phyloP scores from a whole-genome alignment of 768 basidiomycete genomes.

The Fistulinella prunicolor region DNA sequence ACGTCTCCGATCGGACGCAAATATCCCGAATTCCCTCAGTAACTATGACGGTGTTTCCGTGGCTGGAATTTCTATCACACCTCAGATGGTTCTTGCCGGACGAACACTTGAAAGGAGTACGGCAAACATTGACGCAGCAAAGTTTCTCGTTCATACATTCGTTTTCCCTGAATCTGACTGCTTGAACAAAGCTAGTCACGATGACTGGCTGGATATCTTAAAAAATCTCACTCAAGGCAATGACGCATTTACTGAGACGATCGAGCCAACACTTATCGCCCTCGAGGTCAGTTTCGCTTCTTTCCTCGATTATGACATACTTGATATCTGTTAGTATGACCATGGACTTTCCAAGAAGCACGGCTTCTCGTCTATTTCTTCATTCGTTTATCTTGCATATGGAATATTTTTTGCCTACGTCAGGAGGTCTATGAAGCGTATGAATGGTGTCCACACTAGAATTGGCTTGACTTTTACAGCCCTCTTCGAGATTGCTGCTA shows the following conservation, averaged over 20 bases:
- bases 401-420: constrained; percentile 73
- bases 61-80: constrained; percentile 63
- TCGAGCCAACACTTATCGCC: constrained; percentile 44
- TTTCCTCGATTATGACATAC: background rate
- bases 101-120: constrained; percentile 51
- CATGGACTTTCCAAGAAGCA: constrained; percentile 44
- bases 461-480: constrained; percentile 92
- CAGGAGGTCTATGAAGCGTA: constrained; percentile 67
- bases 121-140: constrained; percentile 59
- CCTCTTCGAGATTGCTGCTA: constrained; percentile 85
- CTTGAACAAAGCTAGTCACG: constrained; percentile 56
- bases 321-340: constrained; percentile 45
- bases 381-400: constrained; percentile 76
- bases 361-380: constrained; percentile 59
- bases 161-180: constrained; percentile 79
- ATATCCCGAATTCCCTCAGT: constrained; percentile 60
- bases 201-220: constrained; percentile 60
- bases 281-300: constrained; percentile 38
- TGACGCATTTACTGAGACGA: constrained; percentile 38
- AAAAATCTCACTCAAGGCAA: constrained; percentile 37
- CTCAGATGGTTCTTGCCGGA: constrained; percentile 76
- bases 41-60: constrained; percentile 50
- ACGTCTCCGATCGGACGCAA: constrained; percentile 48
- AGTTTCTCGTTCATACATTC: constrained; percentile 75
- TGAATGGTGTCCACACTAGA: constrained; percentile 85